Percentiles rank a stretch among this genome's conserved stretches.
These are phyloP conservation scores for Chaetomium strumarium DNA, from an alignment of 2,329 filamentous ascomycete species.

Conservation along the genomic window DNA sequence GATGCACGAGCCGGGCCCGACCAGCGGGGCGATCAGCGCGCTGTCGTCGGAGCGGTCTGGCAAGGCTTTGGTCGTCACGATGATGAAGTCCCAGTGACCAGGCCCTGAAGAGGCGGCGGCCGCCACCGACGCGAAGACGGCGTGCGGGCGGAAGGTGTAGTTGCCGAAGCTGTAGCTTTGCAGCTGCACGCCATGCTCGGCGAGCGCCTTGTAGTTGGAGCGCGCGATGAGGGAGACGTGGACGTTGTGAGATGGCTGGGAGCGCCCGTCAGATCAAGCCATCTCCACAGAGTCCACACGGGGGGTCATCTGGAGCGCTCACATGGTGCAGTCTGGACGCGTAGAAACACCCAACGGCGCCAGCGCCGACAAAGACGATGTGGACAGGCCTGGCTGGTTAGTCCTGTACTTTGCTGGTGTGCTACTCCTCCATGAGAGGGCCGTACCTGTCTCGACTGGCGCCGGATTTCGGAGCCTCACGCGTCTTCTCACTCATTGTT, in stretches of 20 bases:
- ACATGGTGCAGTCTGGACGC: slow-evolving; percentile 61
- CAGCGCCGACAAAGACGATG: slow-evolving; percentile 63
- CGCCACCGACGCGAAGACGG: slow-evolving; percentile 55
- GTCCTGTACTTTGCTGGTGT: not conserved
- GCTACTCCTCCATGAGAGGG: not conserved
- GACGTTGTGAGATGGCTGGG: slow-evolving; percentile 44
- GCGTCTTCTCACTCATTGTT: not conserved
- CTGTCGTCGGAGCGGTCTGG: slow-evolving; percentile 59
- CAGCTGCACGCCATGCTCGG: slow-evolving; percentile 55
- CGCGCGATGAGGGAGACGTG: slow-evolving; percentile 65
- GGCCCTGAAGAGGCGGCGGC: slow-evolving; percentile 39
- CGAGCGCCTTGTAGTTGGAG: slow-evolving; percentile 64
- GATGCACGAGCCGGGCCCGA: slow-evolving; percentile 49
- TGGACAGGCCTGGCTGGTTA: slow-evolving; percentile 39
- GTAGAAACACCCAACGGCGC: slow-evolving; percentile 68
- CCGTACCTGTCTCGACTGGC: slow-evolving; percentile 21
- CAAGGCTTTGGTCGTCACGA: slow-evolving; percentile 66
- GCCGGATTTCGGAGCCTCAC: slow-evolving; percentile 12
- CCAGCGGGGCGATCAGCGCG: slow-evolving; percentile 53
- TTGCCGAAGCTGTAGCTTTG: slow-evolving; percentile 61
- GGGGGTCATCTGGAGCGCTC: slow-evolving; percentile 19
- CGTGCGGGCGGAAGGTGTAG: slow-evolving; percentile 57
- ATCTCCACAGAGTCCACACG: too few relatives aligned
- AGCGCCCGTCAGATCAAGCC: not conserved
- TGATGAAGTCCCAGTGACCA: slow-evolving; percentile 50